Base-by-base conservation (phyloP, 2,329 filamentous ascomycete genomes). In the Xylaria sp. region DNA sequence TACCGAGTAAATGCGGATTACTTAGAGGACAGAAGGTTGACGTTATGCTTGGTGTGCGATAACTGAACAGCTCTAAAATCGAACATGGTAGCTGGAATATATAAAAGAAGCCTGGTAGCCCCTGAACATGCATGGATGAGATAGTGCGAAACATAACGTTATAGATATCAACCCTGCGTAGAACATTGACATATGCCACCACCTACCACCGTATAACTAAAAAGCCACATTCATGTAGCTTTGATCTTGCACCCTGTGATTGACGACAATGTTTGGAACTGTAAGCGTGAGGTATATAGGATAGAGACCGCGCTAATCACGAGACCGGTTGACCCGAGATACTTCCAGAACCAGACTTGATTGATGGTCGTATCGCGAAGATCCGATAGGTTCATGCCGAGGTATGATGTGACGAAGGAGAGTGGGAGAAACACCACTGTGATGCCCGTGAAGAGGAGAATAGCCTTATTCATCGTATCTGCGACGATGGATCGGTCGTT, bases 381-480 rank as follows among this genome's bases (percentile, higher is more conserved):
- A 31, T 62, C 60, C 4, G 51, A 36, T 3, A 56, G 15, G 22
- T 62, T 62, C 60, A 62, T 62, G n/a, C 60, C 60, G 22, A 62
- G 42, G 29, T 61, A 61, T 5, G 31, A 39, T 10, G 51, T 54
- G 5, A 54, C 13, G 33, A 54, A 54, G 1, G 63, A 65, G 3
- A 65, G 47, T 6, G 63, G 63, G 11, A 65, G 63, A 20, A 65
- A 61, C 13, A 65, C 31, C 27, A 61, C 57, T 0, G 63, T 61
- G 29, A 65, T 51, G 31, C 44, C 63, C 2, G 63, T 61, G 63
- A 65, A 61, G 31, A 65, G 33, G 4, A 65, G 45, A 45, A 65
- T 56, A 1, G 63, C 57, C 42, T 61, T 61, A 42, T 65, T 65
- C 57, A 53, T 51, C 1, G 29, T 51, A 20, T 65, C 62, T 15